Conservation (phyloP, 2,329 filamentous ascomycete species). For the Ceratocystis lukuohia region DNA sequence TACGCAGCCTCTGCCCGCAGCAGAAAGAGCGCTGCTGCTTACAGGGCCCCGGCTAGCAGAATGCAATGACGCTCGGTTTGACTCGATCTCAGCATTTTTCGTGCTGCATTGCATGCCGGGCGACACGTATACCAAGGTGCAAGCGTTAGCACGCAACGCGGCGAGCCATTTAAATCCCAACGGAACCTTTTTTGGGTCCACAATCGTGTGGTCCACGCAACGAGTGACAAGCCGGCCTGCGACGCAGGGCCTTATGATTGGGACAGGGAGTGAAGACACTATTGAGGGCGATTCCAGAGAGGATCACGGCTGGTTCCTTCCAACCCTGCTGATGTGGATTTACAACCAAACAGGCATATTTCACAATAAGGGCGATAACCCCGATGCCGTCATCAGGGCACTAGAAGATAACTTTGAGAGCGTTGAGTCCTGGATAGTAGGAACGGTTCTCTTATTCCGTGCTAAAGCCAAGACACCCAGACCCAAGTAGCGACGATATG, state of each 20-base stretch:
- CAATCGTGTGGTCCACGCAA: constrained; percentile 21
- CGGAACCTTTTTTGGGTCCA: constrained; percentile 23
- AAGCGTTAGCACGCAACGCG: constrained; percentile 18
- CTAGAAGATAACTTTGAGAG: constrained; percentile 28
- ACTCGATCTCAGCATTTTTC: constrained; percentile 12
- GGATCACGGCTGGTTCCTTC: constrained; percentile 5
- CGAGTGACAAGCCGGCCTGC: constrained; percentile 5
- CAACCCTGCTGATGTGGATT: constrained; percentile 22
- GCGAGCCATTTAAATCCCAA: constrained; percentile 20
- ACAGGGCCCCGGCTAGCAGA: constrained; percentile 6
- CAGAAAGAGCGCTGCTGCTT: constrained; percentile 19
- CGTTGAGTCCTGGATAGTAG: constrained; percentile 30
- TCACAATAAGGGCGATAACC: constrained; percentile 29
- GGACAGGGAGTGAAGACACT: not conserved
- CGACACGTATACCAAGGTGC: not conserved
- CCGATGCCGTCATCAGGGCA: constrained; percentile 26
- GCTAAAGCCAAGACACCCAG: not conserved
- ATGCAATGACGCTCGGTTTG: constrained; percentile 16
- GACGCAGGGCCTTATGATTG: constrained; percentile 10
- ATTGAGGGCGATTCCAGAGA: constrained; percentile 1
- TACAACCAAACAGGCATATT: constrained; percentile 30
- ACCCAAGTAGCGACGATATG: not conserved
- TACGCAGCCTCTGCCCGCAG: constrained; percentile 30
- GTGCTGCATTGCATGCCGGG: constrained; percentile 18
- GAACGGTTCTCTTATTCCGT: constrained; percentile 29